Base-by-base conservation (phyloP, 2,329 filamentous ascomycete genomes). In the Aspergillus cejpii region DNA sequence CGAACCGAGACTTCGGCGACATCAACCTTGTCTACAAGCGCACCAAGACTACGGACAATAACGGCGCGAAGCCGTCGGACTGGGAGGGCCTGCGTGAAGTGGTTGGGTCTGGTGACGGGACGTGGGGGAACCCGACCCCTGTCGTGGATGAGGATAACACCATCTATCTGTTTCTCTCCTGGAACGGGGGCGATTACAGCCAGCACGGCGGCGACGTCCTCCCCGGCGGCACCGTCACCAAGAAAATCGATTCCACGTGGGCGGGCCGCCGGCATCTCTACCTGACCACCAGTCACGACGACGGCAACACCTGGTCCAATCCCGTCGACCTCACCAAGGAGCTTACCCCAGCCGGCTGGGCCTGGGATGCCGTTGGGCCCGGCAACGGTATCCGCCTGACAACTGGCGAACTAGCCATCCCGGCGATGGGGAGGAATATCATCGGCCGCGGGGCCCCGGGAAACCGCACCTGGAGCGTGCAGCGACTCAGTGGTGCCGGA, bases 11-110 rank as follows among this genome's bases (percentile, higher is more conserved):
- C 33, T 61, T 45, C 33, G 59, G 56, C 36, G 56, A 62, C 44
- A 59, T 62, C 50, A 59, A 58, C 38, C 49, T 61, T n/a, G 58
- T 62, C 21, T 58, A 57, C 43, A 62, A 59, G 48, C 56, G 55
- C 21, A 57, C 54, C 28, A 57, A 56, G 50, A 53, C 56, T 1
- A 47, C 43, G n/a, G 45, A 31, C 31, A 48, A 54, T 40, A 36
- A 56, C 31, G 58, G 58, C 37, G 48, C 47, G 7, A 43, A 38
- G 19, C 43, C 39, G 7, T 37, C 29, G 3, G 57, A 61, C 49
- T 61, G 57, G 58, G 57, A 58, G 37, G 24, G 33, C 6, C 47
- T 62, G 3, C 49, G 45, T 12, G 59, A 62, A 28, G 55, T 61
- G 4, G 43, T 58, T 8, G 54, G 53, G 8, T 44, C 41, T 21